Evolutionary conservation across 2,329 filamentous ascomycete species (phyloP), one percentile per base, ranked within the genome.

Genomic region (Cladosporium colombiae): DNA sequence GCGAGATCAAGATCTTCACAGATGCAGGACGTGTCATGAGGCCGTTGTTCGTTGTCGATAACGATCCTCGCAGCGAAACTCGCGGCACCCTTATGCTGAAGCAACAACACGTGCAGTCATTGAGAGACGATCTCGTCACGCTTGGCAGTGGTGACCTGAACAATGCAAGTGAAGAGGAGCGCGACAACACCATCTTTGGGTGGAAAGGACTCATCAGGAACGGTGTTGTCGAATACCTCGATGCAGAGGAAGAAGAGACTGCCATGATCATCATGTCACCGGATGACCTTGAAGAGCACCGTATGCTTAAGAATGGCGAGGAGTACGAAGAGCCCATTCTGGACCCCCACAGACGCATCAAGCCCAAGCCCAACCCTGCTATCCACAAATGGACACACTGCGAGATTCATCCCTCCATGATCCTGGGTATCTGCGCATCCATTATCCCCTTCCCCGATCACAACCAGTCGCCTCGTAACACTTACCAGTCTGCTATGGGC

Each of bases 361-460:
- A 95, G 79, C 93, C 93, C 0, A 90, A 89, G 74, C 88, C 95
- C 50, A 97, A 96, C 74, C 89, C 91, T 25, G 91, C 89, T 5
- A 93, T 94, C 18, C 91, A 96, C 79, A 92, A 90, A 74, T 98
- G 94, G 84, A 99, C 95, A 0, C 96, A 99, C 78, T 99, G 96
- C 79, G 95, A 99, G 81, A 98, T 99, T 77, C 96, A 99, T 74
- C 96, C 95, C 23, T 97, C 93, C 80, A 99, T 99, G 95, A 95
- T 99, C 78, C 82, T 99, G 64, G 95, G 95, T 76, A 96, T 99
- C 70, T 99, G 96, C 77, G 95, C 95, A 74, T 97, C 93, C 81
- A 99, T 99, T 79, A 99, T 99, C 83, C 95, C 95, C 0, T 99
- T 99, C 88, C 95, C 96, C 1, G 95, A 99, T 81, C 95, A 99